Base-by-base conservation (phyloP, 208 protist species). In the Naegleria lovaniensis region DNA sequence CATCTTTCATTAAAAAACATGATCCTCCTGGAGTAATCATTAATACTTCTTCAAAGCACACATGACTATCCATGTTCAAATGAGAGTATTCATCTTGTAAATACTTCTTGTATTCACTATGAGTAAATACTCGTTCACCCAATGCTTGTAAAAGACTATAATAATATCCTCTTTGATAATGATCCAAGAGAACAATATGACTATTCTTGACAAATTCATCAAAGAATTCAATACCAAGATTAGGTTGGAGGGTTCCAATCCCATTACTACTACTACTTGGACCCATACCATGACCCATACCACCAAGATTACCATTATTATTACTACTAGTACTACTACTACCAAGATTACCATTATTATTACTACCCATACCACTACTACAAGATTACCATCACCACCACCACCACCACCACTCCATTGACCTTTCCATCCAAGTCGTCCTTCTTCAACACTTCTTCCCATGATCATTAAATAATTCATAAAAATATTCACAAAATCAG, bases 1-100 rank as follows among this genome's bases (percentile, higher is more conserved):
- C 39, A 36, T 88, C 84, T 38, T 88, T 88, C 41, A 36, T 58
- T 38, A 88, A 33, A 13, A 88, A 88, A 88, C 55, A 58, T n/a
- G 84, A 88, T n/a, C 84, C 84, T 38, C 84, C 84, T 36, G 84
- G 84, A 39, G 41, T 88, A 0, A 9, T 16, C n/a, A 88, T 58
- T 0, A 88, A 19, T 0, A 58, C 84, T 19, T 88, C n/a, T 16
- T 88, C 84, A 39, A 88, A 88, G 15, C 84, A 88, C 0, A 58
- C 13, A 48, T 4, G 22, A 48, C 43, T 48, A 67, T 67, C 55
- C 55, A 29, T 67, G 1, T 67, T 29, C 22, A 29, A 3, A 29
- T 29, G 19, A 22, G 11, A 2, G 19, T 67, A 67, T 19, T 67
- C 55, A 4, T 67, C 22, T 29, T 67, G 11, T 19, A 67, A 67